Percentiles rank a stretch among this genome's conserved stretches.
Conservation (phyloP, 139 green algal genomes). For the Astrephomene gubernaculifera region DNA sequence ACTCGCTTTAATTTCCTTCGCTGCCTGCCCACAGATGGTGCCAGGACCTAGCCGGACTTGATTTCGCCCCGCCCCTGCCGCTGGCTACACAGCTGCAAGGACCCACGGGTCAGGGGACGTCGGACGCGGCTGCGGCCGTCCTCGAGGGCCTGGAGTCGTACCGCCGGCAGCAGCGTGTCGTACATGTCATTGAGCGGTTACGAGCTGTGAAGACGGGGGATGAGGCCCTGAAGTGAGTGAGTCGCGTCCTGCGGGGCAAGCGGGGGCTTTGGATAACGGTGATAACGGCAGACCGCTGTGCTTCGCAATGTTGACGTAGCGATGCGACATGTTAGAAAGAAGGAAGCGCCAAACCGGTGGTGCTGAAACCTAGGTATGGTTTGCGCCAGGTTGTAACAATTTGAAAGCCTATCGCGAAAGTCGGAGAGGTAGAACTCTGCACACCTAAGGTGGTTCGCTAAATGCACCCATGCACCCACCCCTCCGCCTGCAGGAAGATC, state of each 20-base stretch:
- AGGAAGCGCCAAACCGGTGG: no score
- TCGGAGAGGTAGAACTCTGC: no score
- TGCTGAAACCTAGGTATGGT: no score
- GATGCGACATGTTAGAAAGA: no score
- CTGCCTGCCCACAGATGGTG: constrained; percentile 57
- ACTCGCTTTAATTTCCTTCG: no score
- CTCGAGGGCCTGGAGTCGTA: constrained; percentile 50
- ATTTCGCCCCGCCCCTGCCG: constrained; percentile 60
- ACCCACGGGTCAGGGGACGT: neutral
- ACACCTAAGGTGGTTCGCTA: no score
- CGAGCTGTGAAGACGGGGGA: constrained; percentile 49
- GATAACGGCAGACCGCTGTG: no score
- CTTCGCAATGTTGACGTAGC: no score
- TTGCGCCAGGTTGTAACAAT: no score
- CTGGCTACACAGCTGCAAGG: constrained; percentile 42
- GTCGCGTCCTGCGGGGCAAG: constrained; percentile 13
- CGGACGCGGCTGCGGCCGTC: constrained; percentile 11
- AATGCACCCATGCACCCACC: no score
- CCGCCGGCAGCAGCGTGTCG: constrained; percentile 49
- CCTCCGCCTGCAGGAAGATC: constrained; percentile 25
- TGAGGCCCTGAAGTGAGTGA: constrained; percentile 46
- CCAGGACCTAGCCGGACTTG: constrained; percentile 61
- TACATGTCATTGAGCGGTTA: constrained; percentile 44
- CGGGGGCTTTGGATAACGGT: no score
- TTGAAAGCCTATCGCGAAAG: no score